A percentile compares a stretch with the other conserved stretches of the same genome.
Conservation (phyloP, 2,329 filamentous ascomycete species). For the Verticillium longisporum region DNA sequence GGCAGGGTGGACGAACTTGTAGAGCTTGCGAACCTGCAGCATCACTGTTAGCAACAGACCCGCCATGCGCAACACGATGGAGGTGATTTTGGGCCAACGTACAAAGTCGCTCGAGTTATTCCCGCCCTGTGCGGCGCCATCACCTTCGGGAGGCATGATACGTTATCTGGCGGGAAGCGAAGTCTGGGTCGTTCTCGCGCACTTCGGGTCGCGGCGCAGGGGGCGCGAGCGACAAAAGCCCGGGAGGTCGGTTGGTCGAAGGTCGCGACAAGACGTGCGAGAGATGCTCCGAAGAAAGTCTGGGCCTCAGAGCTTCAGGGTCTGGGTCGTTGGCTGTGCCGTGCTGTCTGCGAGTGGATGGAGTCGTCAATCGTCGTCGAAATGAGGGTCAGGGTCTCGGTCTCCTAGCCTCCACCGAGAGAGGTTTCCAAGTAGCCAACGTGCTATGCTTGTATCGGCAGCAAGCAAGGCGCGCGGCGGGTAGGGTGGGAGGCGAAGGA, state of each 20-base stretch:
- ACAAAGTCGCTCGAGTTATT: slow-evolving; percentile 97
- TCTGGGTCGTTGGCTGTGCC: neutral
- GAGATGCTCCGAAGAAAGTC: neutral
- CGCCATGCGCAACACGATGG: neutral
- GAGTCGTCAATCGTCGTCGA: neutral
- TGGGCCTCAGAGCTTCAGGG: too few species aligned
- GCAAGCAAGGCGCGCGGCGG: too few species aligned
- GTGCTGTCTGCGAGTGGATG: neutral
- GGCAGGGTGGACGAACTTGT: slow-evolving; percentile 63
- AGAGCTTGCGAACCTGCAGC: slow-evolving; percentile 86
- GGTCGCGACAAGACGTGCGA: neutral
- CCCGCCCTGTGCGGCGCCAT: slow-evolving; percentile 33
- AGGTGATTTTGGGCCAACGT: slow-evolving; percentile 46
- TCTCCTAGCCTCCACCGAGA: neutral
- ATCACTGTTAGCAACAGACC: slow-evolving; percentile 18
- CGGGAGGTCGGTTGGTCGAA: neutral
- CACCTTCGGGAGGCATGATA: slow-evolving; percentile 25
- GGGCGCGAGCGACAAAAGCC: neutral
- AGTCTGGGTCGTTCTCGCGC: neutral
- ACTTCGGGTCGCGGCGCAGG: neutral
- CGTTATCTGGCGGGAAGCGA: slow-evolving; percentile 4
- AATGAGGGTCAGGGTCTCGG: neutral
- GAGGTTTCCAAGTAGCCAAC: neutral
- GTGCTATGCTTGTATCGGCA: neutral
- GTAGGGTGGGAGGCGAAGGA: neutral